phyloP scores from a whole-genome alignment of 2,329 filamentous ascomycete genomes.

The Aspergillus phoenicis region DNA sequence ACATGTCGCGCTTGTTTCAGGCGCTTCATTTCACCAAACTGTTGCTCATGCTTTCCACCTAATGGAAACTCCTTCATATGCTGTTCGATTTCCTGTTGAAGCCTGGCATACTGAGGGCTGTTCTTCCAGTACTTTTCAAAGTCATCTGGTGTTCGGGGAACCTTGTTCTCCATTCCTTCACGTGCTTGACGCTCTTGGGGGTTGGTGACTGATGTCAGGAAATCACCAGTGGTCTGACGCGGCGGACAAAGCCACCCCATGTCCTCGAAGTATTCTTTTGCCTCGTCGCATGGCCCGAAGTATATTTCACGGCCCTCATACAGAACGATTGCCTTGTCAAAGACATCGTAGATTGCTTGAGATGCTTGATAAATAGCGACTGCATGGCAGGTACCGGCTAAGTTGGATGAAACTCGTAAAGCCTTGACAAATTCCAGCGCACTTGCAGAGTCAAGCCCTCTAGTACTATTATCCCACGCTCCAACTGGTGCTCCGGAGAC shows the following conservation, averaged over 20 bases:
- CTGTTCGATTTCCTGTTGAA: slow-evolving; percentile 40
- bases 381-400: slow-evolving; percentile 54
- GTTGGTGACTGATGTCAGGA: slow-evolving; percentile 70
- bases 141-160: slow-evolving; percentile 69
- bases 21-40: slow-evolving; percentile 36
- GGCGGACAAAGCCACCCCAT: slow-evolving; percentile 70
- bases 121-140: slow-evolving; percentile 59
- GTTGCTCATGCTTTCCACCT: slow-evolving; percentile 34
- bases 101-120: slow-evolving; percentile 34
- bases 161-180: slow-evolving; percentile 61
- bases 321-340: slow-evolving; percentile 74
- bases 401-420: slow-evolving; percentile 53
- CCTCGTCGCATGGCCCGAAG: slow-evolving; percentile 64
- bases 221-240: slow-evolving; percentile 70
- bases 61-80: slow-evolving; percentile 37
- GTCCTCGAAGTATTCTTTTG: slow-evolving; percentile 66
- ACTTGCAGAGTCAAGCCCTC: slow-evolving; percentile 59
- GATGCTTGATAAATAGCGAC: slow-evolving; percentile 62
- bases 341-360: slow-evolving; percentile 59
- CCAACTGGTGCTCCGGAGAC: slow-evolving; percentile 40
- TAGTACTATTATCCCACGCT: slow-evolving; percentile 53
- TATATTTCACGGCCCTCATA: slow-evolving; percentile 79
- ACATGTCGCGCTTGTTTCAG: slow-evolving; percentile 42
- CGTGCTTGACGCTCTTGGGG: slow-evolving; percentile 60
- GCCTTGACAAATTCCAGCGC: slow-evolving; percentile 62